Evolutionary conservation across 208 protist species (phyloP).

Genomic region (Borovskyia barvae): DNA sequence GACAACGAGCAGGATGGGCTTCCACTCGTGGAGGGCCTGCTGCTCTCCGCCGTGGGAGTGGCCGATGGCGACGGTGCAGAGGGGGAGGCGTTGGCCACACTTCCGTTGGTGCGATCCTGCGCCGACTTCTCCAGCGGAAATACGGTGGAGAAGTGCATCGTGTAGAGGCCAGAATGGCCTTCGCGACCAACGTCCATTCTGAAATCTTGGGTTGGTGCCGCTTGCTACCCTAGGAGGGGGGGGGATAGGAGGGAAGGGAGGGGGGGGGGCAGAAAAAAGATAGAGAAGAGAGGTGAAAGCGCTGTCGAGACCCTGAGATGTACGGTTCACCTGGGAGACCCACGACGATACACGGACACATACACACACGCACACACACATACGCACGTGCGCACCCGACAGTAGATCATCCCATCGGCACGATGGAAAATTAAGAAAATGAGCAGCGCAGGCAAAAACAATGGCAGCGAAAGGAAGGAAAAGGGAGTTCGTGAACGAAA

Average conservation of each 20-base stretch:
- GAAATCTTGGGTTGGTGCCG: not conserved
- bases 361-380: not conserved
- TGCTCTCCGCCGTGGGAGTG: not conserved
- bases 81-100: slow-evolving; percentile 5
- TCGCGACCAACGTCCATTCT: slow-evolving; percentile 55
- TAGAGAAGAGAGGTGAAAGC: not conserved
- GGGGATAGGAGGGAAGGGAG: not conserved
- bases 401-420: not conserved
- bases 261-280: not conserved
- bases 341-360: not conserved
- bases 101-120: slow-evolving; percentile 2
- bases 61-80: not conserved
- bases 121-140: slow-evolving; percentile 38
- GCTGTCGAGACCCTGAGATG: not conserved
- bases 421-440: not conserved
- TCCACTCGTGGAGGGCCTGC: slow-evolving; percentile 9
- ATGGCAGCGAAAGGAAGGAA: not conserved
- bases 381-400: not conserved
- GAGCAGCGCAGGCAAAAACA: slow-evolving; percentile 3
- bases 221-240: not conserved
- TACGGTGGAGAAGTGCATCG: slow-evolving; percentile 79
- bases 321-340: not conserved
- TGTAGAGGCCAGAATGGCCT: slow-evolving; percentile 78
- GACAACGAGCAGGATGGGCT: slow-evolving; percentile 38
- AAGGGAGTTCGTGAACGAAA: too few species aligned